Percentiles rank a stretch among this genome's conserved stretches.
Evolutionary conservation across 176 grass and related monocot species (phyloP).

Genomic region (Chrysopogon serrulatus): DNA sequence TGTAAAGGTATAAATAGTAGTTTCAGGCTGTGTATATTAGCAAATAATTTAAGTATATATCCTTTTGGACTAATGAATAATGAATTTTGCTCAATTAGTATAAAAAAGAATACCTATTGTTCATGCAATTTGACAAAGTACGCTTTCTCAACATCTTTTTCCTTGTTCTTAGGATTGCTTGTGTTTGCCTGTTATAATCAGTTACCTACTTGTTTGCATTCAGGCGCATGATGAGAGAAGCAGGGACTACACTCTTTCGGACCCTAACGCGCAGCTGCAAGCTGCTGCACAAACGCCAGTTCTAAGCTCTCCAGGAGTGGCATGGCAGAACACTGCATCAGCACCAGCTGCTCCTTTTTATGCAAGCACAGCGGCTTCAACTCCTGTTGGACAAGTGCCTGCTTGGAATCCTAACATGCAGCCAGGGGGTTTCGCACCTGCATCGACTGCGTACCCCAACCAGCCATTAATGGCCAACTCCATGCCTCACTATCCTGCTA

Average conservation of each 20-base stretch:
- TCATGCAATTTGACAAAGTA: constrained; percentile 34
- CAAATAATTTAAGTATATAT: constrained; percentile 22
- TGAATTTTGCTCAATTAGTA: constrained; percentile 29
- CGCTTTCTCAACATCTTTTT: constrained; percentile 24
- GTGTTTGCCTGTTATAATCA: constrained; percentile 1
- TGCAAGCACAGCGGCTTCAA: constrained; percentile 23
- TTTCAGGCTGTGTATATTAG: constrained; percentile 47
- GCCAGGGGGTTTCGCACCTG: constrained; percentile 33
- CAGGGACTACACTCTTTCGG: constrained; percentile 75
- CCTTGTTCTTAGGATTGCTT: background rate
- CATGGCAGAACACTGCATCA: constrained; percentile 58
- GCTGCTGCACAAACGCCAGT: constrained; percentile 35
- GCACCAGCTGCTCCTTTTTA: constrained; percentile 42
- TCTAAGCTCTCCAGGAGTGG: constrained; percentile 19
- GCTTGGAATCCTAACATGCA: constrained; percentile 69
- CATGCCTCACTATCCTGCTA: constrained; percentile 26
- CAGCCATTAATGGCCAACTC: constrained; percentile 33
- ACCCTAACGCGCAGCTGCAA: constrained; percentile 36
- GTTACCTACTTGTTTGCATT: constrained; percentile 11
- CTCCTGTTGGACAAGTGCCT: constrained; percentile 42
- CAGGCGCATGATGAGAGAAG: constrained; percentile 83
- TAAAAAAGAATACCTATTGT: constrained; percentile 20
- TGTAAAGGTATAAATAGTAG: constrained; percentile 95
- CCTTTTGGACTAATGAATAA: constrained; percentile 5
- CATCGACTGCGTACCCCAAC: constrained; percentile 29